phyloP scores from a whole-genome alignment of 208 protist species.

The Trypanosomatidae sp. region DNA sequence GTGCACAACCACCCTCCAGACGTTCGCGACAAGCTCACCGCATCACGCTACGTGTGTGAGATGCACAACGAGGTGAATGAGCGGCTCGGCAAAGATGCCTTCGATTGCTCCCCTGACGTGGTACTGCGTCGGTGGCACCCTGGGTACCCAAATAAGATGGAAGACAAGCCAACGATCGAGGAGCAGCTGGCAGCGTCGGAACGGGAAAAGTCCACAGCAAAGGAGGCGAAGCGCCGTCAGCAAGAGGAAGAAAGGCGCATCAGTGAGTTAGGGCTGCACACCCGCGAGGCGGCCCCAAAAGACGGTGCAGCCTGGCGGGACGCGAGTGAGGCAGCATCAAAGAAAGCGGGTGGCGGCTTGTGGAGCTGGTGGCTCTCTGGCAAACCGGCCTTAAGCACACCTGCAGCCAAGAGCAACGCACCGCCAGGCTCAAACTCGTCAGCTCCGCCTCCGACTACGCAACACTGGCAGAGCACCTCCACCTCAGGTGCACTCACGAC shows the following conservation, averaged over 20 bases:
- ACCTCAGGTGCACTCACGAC: neutral
- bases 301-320: conserved; percentile 16
- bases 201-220: conserved; percentile 17
- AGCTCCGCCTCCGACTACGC: neutral
- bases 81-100: conserved; percentile 65
- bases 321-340: neutral
- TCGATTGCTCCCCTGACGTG: conserved; percentile 72
- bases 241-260: conserved; percentile 16
- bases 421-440: neutral
- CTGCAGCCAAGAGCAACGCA: neutral
- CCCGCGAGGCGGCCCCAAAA: conserved; percentile 6
- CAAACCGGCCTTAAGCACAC: conserved; percentile 6
- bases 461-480: neutral
- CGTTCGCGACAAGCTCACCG: conserved; percentile 58
- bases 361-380: conserved; percentile 28
- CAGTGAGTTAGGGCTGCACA: conserved; percentile 13
- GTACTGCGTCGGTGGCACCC: conserved; percentile 88
- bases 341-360: neutral
- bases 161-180: conserved; percentile 67
- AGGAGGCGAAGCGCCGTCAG: conserved; percentile 11
- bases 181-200: conserved; percentile 43
- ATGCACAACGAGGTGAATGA: conserved; percentile 91
- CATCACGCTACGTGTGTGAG: conserved; percentile 84
- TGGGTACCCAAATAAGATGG: conserved; percentile 81
- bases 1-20: conserved; percentile 66